Percentiles rank a stretch among this genome's conserved stretches.
These are phyloP conservation scores for Paramecium primaurelia DNA, from an alignment of 73 alveolate genomes.

Conservation along the genomic window DNA sequence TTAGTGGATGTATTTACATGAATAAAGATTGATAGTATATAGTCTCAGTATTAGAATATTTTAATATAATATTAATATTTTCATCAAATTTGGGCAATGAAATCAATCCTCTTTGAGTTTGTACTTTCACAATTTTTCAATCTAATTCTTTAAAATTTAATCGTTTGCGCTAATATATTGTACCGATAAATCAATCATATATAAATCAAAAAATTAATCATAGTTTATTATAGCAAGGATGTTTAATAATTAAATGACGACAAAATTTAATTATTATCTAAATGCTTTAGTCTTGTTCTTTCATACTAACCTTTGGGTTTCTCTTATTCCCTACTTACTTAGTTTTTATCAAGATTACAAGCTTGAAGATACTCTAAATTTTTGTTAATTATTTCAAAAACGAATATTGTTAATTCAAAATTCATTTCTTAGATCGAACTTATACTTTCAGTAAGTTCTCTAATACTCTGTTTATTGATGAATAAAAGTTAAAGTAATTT, in stretches of 20 bases:
- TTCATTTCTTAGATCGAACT: not conserved
- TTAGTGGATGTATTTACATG: not conserved
- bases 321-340: not conserved
- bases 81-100: not conserved
- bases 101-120: not conserved
- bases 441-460: not conserved
- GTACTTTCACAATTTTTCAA: not conserved
- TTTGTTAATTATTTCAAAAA: not conserved
- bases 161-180: not conserved
- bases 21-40: not conserved
- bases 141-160: not conserved
- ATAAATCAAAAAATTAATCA: not conserved
- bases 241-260: not conserved
- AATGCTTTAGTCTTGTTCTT: not conserved
- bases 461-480: not conserved
- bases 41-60: not conserved
- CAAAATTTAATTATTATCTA: not conserved
- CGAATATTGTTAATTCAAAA: not conserved
- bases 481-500: not conserved
- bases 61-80: not conserved
- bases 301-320: not conserved
- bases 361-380: not conserved
- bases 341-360: not conserved
- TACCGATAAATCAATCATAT: not conserved
- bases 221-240: not conserved